A percentile compares a stretch with the other conserved stretches of the same genome.
These are phyloP conservation scores for Prillingera fragicola DNA, from an alignment of 1,284 basidiomycete species.

Conservation along the genomic window DNA sequence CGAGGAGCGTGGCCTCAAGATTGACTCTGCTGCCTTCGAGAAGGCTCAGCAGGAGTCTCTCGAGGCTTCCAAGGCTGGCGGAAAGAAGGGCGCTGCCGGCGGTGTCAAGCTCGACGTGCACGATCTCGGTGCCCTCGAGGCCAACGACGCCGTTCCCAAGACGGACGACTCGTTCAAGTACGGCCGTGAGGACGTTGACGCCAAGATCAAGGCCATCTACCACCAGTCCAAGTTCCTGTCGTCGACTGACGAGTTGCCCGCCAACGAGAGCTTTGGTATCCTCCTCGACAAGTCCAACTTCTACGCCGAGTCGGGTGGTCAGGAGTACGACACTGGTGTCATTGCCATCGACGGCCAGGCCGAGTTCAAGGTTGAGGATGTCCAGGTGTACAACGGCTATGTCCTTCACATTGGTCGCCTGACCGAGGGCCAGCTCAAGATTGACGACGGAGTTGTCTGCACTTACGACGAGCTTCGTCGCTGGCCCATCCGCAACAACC, in stretches of 20 bases:
- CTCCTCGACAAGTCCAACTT: constrained; percentile 93
- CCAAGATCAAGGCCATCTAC: constrained; percentile 80
- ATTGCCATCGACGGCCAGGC: constrained; percentile 86
- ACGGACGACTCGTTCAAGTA: constrained; percentile 92
- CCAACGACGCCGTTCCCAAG: constrained; percentile 74
- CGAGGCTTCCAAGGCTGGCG: constrained; percentile 77
- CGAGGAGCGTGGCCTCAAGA: constrained; percentile 77
- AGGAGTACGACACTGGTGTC: constrained; percentile 93
- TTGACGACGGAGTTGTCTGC: constrained; percentile 65
- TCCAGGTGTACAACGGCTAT: constrained; percentile 80
- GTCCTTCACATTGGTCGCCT: constrained; percentile 83
- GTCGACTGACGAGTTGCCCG: constrained; percentile 62
- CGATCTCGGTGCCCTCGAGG: constrained; percentile 82
- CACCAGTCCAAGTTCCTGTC: constrained; percentile 69
- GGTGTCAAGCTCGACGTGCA: constrained; percentile 91
- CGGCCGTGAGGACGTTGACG: constrained; percentile 71
- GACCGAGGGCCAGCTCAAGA: constrained; percentile 65
- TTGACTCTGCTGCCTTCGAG: constrained; percentile 87
- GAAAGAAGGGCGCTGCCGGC: constrained; percentile 63
- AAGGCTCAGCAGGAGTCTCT: constrained; percentile 81
- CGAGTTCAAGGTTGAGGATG: constrained; percentile 90
- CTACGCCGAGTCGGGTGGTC: constrained; percentile 95
- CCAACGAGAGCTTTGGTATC: constrained; percentile 68
- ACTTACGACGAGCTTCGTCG: constrained; percentile 84
- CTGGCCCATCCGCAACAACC: constrained; percentile 94